phyloP scores from a whole-genome alignment of 306 rosid species.

The Phaseolus lunatus region DNA sequence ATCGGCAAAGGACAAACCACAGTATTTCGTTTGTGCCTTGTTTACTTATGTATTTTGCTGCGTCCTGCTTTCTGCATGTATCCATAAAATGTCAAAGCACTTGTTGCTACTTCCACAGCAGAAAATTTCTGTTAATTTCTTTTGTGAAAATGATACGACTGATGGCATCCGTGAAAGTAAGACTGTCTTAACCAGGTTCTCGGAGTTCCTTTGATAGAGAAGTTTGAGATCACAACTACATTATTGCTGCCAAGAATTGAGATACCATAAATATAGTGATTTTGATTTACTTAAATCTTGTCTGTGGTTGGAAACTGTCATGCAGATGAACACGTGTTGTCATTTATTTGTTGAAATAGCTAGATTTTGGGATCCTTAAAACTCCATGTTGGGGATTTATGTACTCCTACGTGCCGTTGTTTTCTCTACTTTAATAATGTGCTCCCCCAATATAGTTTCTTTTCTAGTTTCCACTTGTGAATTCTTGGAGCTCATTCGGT shows the following conservation, averaged over 20 bases:
- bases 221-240: neutral
- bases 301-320: too few species aligned
- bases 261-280: neutral
- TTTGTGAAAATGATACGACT: neutral
- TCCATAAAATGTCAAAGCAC: neutral
- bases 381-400: neutral
- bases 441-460: neutral
- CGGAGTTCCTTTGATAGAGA: too few species aligned
- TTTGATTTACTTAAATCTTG: too few species aligned
- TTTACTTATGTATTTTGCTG: neutral
- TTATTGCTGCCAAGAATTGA: neutral
- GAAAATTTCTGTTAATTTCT: neutral
- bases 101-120: neutral
- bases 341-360: too few species aligned
- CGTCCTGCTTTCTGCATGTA: neutral
- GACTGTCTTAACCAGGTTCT: too few species aligned
- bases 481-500: constrained; percentile 1
- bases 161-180: neutral
- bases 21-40: neutral
- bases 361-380: neutral
- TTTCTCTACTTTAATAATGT: neutral
- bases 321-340: too few species aligned
- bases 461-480: neutral
- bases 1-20: neutral
- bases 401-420: neutral